Conservation (phyloP, 305 asterid genomes). For the Andrographis paniculata region DNA sequence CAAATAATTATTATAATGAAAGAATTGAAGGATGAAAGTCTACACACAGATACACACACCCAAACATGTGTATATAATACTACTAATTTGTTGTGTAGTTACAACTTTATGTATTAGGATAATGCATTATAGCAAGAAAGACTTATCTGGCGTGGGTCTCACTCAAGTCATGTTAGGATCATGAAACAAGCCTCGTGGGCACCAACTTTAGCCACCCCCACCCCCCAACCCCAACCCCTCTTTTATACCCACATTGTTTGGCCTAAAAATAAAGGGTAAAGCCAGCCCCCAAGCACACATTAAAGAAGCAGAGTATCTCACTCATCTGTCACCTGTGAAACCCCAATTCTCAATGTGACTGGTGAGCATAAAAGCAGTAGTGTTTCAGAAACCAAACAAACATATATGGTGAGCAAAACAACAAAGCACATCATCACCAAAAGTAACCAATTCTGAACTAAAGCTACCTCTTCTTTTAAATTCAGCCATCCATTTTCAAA, state of each 20-base stretch:
- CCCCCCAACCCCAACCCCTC: too few species aligned
- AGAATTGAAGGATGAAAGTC: too few species aligned
- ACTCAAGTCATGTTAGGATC: slow-evolving; percentile 34
- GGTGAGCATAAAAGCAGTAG: too few species aligned
- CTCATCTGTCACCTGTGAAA: slow-evolving; percentile 20
- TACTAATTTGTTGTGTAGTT: slow-evolving; percentile 23
- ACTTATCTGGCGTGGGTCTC: slow-evolving; percentile 55
- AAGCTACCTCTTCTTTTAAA: slow-evolving; percentile 20
- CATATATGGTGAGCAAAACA: slow-evolving; percentile 25
- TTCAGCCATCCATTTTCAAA: too few species aligned
- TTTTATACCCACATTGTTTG: slow-evolving; percentile 25
- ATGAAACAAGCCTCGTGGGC: slow-evolving; percentile 74
- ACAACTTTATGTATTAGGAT: slow-evolving; percentile 19
- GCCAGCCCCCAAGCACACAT: slow-evolving; percentile 18
- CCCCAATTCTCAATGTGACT: too few species aligned
- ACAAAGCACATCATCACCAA: slow-evolving; percentile 19
- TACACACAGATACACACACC: too few species aligned
- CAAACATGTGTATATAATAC: not conserved
- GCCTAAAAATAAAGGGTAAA: slow-evolving; percentile 44
- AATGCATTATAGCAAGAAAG: slow-evolving; percentile 17
- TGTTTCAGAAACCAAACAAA: too few species aligned
- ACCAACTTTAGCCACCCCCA: too few species aligned
- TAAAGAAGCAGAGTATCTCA: slow-evolving; percentile 10
- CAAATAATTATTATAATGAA: too few species aligned
- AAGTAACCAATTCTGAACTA: too few species aligned